Conservation (phyloP, 1,284 basidiomycete species). For the Ustilago hordei region DNA sequence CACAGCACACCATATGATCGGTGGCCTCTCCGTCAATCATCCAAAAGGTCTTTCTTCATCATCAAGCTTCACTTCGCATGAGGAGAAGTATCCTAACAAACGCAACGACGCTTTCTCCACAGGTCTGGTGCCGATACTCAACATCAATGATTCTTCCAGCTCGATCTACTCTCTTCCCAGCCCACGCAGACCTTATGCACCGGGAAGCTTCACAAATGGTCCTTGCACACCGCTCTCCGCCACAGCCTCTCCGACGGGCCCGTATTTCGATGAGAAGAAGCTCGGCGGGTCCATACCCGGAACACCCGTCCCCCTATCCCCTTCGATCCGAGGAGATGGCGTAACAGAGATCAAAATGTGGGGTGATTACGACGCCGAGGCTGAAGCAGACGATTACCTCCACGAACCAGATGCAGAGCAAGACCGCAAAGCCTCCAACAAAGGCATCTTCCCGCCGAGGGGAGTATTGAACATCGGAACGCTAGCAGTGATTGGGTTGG, state of each 20-base stretch:
- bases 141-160: constrained; percentile 27
- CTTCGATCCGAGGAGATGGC: constrained; percentile 6
- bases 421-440: constrained; percentile 7
- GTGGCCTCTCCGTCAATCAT: constrained; percentile 22
- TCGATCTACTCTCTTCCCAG: constrained; percentile 20
- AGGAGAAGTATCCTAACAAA: constrained; percentile 31
- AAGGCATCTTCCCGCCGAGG: constrained; percentile 21
- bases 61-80: constrained; percentile 23
- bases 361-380: constrained; percentile 37
- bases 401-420: constrained; percentile 52
- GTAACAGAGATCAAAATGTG: constrained; percentile 34
- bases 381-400: constrained; percentile 36
- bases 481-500: constrained; percentile 35
- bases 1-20: constrained; percentile 22
- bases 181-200: constrained; percentile 37
- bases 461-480: constrained; percentile 52
- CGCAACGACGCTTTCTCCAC: constrained; percentile 25
- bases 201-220: constrained; percentile 35
- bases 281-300: constrained; percentile 3
- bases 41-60: constrained; percentile 25
- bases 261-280: constrained; percentile 43
- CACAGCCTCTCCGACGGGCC: constrained; percentile 10
- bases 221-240: constrained; percentile 34
- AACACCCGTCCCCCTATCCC: constrained; percentile 13
- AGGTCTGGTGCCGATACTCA: constrained; percentile 38